Percentiles rank a stretch among this genome's conserved stretches.
Evolutionary conservation across 2,329 filamentous ascomycete species (phyloP).

Genomic region (Pseudocercospora crystallina): DNA sequence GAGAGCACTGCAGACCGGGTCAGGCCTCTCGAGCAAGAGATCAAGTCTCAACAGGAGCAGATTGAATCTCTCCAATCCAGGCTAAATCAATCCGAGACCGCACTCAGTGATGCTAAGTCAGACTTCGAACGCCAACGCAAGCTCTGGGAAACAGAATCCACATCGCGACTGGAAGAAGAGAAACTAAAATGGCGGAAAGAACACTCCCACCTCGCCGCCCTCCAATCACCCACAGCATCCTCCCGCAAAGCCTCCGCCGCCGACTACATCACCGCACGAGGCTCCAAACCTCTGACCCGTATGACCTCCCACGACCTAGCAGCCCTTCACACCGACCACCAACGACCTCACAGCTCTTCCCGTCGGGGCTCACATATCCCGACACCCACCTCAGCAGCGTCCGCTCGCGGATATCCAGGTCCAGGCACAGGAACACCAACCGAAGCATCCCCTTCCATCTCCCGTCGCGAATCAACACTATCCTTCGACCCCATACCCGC

Average conservation of each 20-base stretch:
- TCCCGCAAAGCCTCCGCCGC: conserved; percentile 41
- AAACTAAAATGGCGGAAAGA: conserved; percentile 58
- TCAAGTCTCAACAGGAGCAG: conserved; percentile 59
- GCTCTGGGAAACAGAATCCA: conserved; percentile 56
- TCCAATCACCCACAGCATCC: conserved; percentile 38
- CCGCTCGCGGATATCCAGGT: background rate
- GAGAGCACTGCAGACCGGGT: conserved; percentile 66
- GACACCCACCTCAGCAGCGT: conserved; percentile 14
- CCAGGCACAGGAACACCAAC: conserved; percentile 16
- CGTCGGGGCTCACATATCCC: conserved; percentile 32
- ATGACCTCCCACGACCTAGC: conserved; percentile 31
- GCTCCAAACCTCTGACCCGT: conserved; percentile 31
- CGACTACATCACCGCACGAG: conserved; percentile 20
- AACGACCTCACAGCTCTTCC: conserved; percentile 32
- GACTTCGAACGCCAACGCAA: conserved; percentile 61
- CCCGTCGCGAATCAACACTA: conserved; percentile 49
- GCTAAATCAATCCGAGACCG: conserved; percentile 63
- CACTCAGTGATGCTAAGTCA: conserved; percentile 58
- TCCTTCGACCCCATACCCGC: conserved; percentile 28
- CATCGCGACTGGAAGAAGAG: conserved; percentile 65
- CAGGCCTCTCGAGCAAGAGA: conserved; percentile 64
- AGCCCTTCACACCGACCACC: conserved; percentile 21
- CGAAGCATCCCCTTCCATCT: conserved; percentile 30
- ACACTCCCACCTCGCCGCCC: conserved; percentile 30
- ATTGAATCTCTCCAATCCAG: conserved; percentile 63